These are phyloP conservation scores for Gnomoniopsis sp. DNA, from an alignment of 2,329 filamentous ascomycete genomes.

Conservation along the genomic window DNA sequence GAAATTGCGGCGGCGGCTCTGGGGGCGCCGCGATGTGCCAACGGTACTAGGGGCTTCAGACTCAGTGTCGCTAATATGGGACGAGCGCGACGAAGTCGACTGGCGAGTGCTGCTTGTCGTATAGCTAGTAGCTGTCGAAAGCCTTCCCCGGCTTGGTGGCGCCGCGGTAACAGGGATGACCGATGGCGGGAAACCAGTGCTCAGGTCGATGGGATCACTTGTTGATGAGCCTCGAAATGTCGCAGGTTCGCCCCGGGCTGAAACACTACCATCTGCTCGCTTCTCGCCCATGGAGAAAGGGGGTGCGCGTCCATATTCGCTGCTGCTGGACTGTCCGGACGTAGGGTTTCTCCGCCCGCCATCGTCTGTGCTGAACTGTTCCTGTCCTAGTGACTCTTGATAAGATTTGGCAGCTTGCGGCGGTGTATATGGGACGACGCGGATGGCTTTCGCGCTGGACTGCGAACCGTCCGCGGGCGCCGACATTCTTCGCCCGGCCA, in stretches of 20 bases:
- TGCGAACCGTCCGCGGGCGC: constrained; percentile 30
- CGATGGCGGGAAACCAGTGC: constrained; percentile 27
- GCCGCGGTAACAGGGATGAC: constrained; percentile 34
- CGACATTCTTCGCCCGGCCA: constrained; percentile 24
- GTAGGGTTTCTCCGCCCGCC: constrained; percentile 2
- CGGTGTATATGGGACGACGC: constrained; percentile 47
- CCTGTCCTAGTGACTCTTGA: constrained; percentile 17
- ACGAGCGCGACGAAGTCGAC: constrained; percentile 7
- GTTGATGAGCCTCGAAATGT: constrained; percentile 28
- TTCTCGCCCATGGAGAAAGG: constrained; percentile 12
- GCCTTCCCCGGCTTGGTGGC: constrained; percentile 27
- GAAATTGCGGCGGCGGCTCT: constrained; percentile 39
- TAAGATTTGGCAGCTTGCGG: constrained; percentile 29
- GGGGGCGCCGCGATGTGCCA: constrained; percentile 27
- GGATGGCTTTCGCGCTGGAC: constrained; percentile 36
- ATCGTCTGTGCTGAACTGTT: constrained; percentile 2
- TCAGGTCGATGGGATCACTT: constrained; percentile 26
- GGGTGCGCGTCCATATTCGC: constrained; percentile 4
- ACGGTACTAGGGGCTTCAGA: constrained; percentile 20
- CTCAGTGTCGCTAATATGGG: constrained; percentile 21
- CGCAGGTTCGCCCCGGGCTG: constrained; percentile 38
- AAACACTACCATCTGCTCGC: constrained; percentile 36
- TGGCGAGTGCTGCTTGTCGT: constrained; percentile 12
- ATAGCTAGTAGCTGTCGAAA: constrained; percentile 10
- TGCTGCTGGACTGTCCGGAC: constrained; percentile 1